Conservation (phyloP, 2,329 filamentous ascomycete genomes). For the Tolypocladium paradoxum region DNA sequence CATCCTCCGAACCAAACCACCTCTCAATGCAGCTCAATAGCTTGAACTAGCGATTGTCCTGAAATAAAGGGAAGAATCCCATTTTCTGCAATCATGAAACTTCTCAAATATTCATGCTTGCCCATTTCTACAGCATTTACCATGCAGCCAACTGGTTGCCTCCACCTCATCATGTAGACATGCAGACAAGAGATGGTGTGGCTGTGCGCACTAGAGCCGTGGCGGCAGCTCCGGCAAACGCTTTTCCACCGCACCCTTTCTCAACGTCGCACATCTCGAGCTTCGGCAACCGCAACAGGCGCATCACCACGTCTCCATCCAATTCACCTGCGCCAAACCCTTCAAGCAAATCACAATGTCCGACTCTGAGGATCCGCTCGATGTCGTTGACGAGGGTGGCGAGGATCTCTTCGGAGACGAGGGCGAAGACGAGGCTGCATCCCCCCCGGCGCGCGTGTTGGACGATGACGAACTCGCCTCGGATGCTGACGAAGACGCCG, state of each 20-base stretch:
- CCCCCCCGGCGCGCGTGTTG: slow-evolving; percentile 51
- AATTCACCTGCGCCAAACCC: neutral
- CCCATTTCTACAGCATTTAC: neutral
- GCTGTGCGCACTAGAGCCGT: neutral
- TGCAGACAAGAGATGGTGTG: neutral
- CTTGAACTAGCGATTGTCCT: neutral
- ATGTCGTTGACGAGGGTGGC: slow-evolving; percentile 42
- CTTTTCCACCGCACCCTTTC: neutral
- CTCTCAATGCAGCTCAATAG: neutral
- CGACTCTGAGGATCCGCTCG: slow-evolving; percentile 43
- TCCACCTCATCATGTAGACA: neutral
- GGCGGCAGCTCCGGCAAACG: neutral
- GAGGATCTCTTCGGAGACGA: slow-evolving; percentile 55
- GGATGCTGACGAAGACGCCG: slow-evolving; percentile 35
- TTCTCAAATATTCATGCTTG: neutral
- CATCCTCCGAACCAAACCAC: neutral
- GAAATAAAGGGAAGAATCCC: neutral
- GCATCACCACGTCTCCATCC: neutral
- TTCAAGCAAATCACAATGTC: slow-evolving; percentile 31
- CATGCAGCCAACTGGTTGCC: neutral
- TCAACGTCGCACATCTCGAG: neutral
- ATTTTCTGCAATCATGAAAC: neutral
- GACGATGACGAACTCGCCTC: slow-evolving; percentile 51
- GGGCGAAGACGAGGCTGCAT: slow-evolving; percentile 44
- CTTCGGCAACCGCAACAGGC: neutral